A percentile compares a stretch with the other conserved stretches of the same genome.
Evolutionary conservation across 345 rosid genomes (phyloP).

Genomic region (Turnera subulata): DNA sequence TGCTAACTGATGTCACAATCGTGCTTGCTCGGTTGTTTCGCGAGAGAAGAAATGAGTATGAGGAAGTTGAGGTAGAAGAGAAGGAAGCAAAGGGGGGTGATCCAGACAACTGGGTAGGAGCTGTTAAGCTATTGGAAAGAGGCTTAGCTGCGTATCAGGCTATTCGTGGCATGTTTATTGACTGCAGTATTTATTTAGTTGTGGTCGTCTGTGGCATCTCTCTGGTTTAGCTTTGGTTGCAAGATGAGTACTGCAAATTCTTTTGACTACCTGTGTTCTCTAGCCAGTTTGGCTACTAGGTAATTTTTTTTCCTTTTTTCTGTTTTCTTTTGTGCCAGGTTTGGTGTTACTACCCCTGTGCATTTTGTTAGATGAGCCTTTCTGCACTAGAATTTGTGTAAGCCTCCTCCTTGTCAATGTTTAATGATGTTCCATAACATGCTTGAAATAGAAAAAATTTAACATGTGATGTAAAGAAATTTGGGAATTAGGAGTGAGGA

Average conservation of each 20-base stretch:
- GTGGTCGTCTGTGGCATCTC: constrained; percentile 48
- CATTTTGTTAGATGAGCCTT: no score
- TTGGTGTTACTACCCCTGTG: background rate
- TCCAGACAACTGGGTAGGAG: constrained; percentile 48
- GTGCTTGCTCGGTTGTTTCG: constrained; percentile 37
- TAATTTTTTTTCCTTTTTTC: background rate
- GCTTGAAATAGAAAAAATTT: no score
- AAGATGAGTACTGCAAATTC: background rate
- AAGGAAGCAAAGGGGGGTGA: constrained; percentile 21
- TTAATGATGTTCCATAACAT: no score
- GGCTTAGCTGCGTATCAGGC: constrained; percentile 59
- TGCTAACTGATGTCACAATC: constrained; percentile 50
- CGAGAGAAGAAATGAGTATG: constrained; percentile 22
- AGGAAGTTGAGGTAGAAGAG: constrained; percentile 34
- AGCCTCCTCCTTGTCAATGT: no score
- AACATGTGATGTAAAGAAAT: no score
- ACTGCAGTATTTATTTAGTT: constrained; percentile 66
- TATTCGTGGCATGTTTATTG: constrained; percentile 60
- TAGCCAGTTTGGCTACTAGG: background rate
- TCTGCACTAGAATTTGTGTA: no score
- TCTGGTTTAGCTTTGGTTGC: constrained; percentile 20
- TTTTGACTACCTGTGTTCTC: no score
- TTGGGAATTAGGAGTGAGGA: no score
- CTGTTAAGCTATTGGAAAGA: constrained; percentile 66
- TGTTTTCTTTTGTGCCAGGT: background rate